These are phyloP conservation scores for Castanea crenata DNA, from an alignment of 306 rosid species.

Conservation along the genomic window DNA sequence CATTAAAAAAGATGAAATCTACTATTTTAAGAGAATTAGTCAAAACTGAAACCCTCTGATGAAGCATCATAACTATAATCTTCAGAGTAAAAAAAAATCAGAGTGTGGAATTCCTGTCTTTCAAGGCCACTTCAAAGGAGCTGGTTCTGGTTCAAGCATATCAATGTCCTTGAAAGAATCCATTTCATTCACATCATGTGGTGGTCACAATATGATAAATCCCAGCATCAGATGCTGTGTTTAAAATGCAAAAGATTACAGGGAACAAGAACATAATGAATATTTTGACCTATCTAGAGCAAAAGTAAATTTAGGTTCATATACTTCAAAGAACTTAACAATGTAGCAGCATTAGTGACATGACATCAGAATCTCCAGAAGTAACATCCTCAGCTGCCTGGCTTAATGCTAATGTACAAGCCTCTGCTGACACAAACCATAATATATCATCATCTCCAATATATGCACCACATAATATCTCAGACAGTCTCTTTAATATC, in stretches of 20 bases:
- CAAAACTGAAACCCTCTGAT: constrained; percentile 19
- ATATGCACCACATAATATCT: constrained; percentile 7
- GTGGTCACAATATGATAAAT: constrained; percentile 55
- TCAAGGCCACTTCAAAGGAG: constrained; percentile 59
- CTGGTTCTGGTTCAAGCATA: constrained; percentile 39
- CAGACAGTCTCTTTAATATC: constrained; percentile 19
- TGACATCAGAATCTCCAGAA: constrained; percentile 46
- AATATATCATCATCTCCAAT: constrained; percentile 36
- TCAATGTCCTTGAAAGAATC: constrained; percentile 28
- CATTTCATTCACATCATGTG: constrained; percentile 37
- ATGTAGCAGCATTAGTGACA: constrained; percentile 55
- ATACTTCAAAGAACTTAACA: constrained; percentile 8
- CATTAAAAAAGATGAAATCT: neutral
- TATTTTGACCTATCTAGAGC: constrained; percentile 5
- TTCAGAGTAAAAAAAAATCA: constrained; percentile 52
- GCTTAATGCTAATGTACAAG: constrained; percentile 51
- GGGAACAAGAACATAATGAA: neutral
- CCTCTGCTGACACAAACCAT: constrained; percentile 6
- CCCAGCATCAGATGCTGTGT: constrained; percentile 75
- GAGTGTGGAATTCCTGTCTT: constrained; percentile 48
- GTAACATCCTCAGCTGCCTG: constrained; percentile 72
- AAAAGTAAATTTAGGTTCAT: no score
- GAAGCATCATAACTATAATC: constrained; percentile 77
- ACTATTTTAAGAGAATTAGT: neutral
- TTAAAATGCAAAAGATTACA: constrained; percentile 5